phyloP scores from a whole-genome alignment of 306 rosid species.

The Mimosa bimucronata region DNA sequence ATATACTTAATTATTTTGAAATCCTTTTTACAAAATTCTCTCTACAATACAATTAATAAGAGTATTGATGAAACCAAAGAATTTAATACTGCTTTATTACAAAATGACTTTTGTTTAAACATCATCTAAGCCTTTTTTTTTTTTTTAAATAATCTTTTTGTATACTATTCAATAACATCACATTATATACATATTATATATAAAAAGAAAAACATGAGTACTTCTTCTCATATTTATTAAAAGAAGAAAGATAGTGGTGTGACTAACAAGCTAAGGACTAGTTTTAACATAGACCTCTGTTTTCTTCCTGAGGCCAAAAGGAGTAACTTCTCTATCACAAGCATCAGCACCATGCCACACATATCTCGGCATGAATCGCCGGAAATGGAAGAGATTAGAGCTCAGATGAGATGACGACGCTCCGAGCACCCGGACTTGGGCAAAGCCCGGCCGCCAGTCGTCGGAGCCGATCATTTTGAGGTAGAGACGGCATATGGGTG shows the following conservation, averaged over 20 bases:
- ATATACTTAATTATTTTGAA: too few species aligned
- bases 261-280: conserved; percentile 27
- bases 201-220: neutral
- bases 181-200: neutral
- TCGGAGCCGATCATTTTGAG: conserved; percentile 66
- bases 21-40: too few species aligned
- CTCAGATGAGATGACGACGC: conserved; percentile 53
- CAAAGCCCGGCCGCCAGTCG: conserved; percentile 87
- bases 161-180: neutral
- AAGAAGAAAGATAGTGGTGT: neutral
- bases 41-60: too few species aligned
- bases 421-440: conserved; percentile 51
- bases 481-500: conserved; percentile 72
- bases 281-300: conserved; percentile 46
- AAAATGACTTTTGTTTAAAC: too few species aligned
- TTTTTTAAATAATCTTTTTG: too few species aligned
- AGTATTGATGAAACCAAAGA: too few species aligned
- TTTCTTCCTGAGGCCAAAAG: conserved; percentile 65
- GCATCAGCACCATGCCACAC: conserved; percentile 82
- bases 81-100: too few species aligned
- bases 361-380: conserved; percentile 62
- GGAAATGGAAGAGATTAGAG: conserved; percentile 65
- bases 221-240: neutral
- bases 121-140: too few species aligned
- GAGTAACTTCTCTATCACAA: conserved; percentile 69